A percentile compares a stretch with the other conserved stretches of the same genome.
These are phyloP conservation scores for Neurospora cerealis DNA, from an alignment of 495 filamentous ascomycete genomes.

Conservation along the genomic window DNA sequence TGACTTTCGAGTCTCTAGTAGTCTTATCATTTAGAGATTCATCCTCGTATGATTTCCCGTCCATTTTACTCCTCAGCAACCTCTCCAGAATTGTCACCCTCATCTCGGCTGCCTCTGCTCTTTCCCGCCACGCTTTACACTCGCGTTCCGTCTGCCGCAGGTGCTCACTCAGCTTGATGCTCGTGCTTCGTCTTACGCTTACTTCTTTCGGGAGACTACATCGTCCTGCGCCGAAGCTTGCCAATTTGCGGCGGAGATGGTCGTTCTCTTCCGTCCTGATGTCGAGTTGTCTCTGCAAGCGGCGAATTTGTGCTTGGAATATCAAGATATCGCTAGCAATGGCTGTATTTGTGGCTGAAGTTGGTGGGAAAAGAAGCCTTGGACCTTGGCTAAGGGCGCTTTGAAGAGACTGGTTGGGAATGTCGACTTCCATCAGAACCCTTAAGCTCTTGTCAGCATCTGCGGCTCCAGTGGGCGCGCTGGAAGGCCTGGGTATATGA, in stretches of 20 bases:
- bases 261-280: conserved; percentile 28
- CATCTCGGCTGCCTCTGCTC: conserved; percentile 42
- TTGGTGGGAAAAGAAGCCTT: not conserved
- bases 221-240: conserved; percentile 9
- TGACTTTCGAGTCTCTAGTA: not conserved
- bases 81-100: conserved; percentile 29
- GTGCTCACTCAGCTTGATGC: conserved; percentile 28
- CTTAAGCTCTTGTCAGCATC: not conserved
- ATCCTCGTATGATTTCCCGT: not conserved
- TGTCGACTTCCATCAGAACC: not conserved
- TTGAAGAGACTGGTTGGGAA: not conserved
- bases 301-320: conserved; percentile 36
- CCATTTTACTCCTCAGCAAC: conserved; percentile 13
- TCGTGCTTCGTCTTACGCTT: not conserved
- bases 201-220: conserved; percentile 19
- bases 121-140: conserved; percentile 34
- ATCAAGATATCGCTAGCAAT: conserved; percentile 21
- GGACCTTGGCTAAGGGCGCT: not conserved
- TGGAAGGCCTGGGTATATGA: not conserved
- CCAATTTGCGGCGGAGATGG: conserved; percentile 27
- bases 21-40: not conserved
- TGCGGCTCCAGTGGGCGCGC: not conserved
- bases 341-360: not conserved
- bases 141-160: conserved; percentile 35
- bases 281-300: conserved; percentile 33